These are phyloP conservation scores for Penicillium egyptiacum DNA, from an alignment of 495 filamentous ascomycete species.

Conservation along the genomic window DNA sequence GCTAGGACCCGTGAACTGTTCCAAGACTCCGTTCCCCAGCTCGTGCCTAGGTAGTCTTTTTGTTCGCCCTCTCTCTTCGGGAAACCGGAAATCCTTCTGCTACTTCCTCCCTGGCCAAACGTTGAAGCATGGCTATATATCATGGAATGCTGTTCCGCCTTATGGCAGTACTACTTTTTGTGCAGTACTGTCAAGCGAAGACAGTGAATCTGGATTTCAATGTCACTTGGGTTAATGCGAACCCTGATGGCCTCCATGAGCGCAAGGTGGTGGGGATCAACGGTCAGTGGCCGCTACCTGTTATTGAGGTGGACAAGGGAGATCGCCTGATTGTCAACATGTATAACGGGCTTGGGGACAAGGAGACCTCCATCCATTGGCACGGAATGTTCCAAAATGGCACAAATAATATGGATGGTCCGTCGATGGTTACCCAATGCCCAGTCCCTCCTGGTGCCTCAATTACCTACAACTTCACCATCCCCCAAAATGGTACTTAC, in stretches of 20 bases:
- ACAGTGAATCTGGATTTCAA: slow-evolving; percentile 77
- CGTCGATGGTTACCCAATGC: slow-evolving; percentile 68
- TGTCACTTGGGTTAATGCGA: slow-evolving; percentile 75
- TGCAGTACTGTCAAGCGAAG: slow-evolving; percentile 44
- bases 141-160: neutral
- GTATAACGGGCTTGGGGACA: slow-evolving; percentile 69
- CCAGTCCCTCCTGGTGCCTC: slow-evolving; percentile 60
- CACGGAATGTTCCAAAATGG: slow-evolving; percentile 76
- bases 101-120: neutral
- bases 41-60: neutral
- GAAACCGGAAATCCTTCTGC: neutral
- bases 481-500: slow-evolving; percentile 74
- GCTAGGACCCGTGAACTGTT: neutral
- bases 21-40: neutral
- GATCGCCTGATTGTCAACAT: slow-evolving; percentile 72
- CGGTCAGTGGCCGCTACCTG: slow-evolving; percentile 72
- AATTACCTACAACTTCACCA: slow-evolving; percentile 77
- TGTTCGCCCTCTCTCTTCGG: neutral
- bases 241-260: slow-evolving; percentile 69
- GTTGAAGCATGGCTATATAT: neutral
- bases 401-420: slow-evolving; percentile 73
- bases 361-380: slow-evolving; percentile 71
- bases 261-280: slow-evolving; percentile 79
- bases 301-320: slow-evolving; percentile 66
- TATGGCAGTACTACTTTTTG: neutral